Percentiles rank a stretch among this genome's conserved stretches.
Evolutionary conservation across 2,329 filamentous ascomycete species (phyloP).

Genomic region (Dendrostoma leiphaemia): DNA sequence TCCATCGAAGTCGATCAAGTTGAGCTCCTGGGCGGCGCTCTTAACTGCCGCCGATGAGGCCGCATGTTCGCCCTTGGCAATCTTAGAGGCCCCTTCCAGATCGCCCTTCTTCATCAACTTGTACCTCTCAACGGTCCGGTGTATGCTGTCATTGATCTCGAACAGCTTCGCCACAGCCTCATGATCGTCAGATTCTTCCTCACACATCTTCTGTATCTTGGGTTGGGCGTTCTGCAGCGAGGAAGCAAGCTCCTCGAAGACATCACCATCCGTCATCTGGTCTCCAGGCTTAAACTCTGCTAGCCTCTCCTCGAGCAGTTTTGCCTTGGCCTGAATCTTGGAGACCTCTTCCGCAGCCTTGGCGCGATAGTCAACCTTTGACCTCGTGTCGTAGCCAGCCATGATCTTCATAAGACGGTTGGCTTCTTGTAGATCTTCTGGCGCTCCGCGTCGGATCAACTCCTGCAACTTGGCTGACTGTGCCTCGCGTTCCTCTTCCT

Average conservation of each 20-base stretch:
- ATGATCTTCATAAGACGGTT: slow-evolving; percentile 99
- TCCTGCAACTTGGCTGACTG: slow-evolving; percentile 99
- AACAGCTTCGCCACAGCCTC: slow-evolving; percentile 94
- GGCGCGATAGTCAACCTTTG: slow-evolving; percentile 95
- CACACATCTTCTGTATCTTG: slow-evolving; percentile 99
- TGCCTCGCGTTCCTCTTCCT: slow-evolving; percentile 90
- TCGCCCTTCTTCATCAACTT: slow-evolving; percentile 96
- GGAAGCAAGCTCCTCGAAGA: slow-evolving; percentile 81
- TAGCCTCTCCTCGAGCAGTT: slow-evolving; percentile 86
- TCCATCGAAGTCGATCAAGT: slow-evolving; percentile 86
- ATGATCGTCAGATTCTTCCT: slow-evolving; percentile 95
- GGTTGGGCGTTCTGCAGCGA: slow-evolving; percentile 91
- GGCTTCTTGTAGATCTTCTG: slow-evolving; percentile 92
- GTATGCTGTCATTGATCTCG: slow-evolving; percentile 98
- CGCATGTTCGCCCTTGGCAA: slow-evolving; percentile 70
- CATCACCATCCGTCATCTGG: slow-evolving; percentile 65
- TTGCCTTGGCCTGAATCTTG: slow-evolving; percentile 94
- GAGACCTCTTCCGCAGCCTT: slow-evolving; percentile 95
- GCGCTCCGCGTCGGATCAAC: slow-evolving; percentile 85
- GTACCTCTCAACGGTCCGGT: slow-evolving; percentile 92
- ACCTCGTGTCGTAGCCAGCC: slow-evolving; percentile 93
- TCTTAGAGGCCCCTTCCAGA: slow-evolving; percentile 75
- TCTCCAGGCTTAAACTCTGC: slow-evolving; percentile 82
- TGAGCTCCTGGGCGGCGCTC: slow-evolving; percentile 71
- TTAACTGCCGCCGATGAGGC: slow-evolving; percentile 47